A percentile compares a stretch with the other conserved stretches of the same genome.
Evolutionary conservation across 495 filamentous ascomycete genomes (phyloP).

Genomic region (Aspergillus bertholletiae): DNA sequence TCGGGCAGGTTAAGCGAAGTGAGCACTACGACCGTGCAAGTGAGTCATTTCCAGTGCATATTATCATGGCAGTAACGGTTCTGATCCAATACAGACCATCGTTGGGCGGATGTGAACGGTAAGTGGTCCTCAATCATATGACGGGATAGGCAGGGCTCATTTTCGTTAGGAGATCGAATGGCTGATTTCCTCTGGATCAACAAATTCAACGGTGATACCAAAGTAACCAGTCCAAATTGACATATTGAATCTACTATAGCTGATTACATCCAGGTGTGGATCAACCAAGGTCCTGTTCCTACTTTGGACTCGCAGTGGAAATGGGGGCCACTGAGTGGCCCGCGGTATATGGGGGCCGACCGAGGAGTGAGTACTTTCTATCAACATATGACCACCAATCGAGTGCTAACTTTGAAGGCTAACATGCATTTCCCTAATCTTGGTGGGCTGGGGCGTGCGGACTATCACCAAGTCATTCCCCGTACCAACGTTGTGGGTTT

Average conservation of each 20-base stretch:
- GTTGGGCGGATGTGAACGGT: not conserved
- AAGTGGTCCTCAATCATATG: not conserved
- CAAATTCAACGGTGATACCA: constrained; percentile 13
- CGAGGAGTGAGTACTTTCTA: constrained; percentile 9
- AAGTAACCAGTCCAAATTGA: not conserved
- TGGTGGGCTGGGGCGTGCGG: constrained; percentile 5
- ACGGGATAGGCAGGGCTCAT: not conserved
- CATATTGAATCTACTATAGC: not conserved
- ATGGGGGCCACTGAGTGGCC: not conserved
- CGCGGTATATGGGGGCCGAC: constrained; percentile 3
- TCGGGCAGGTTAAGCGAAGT: not conserved
- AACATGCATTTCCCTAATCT: constrained; percentile 11
- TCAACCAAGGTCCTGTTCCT: constrained; percentile 2
- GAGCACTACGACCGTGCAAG: not conserved
- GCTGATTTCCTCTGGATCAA: constrained; percentile 18
- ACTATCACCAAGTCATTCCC: constrained; percentile 6
- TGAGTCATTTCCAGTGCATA: not conserved
- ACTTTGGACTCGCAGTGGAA: constrained; percentile 1
- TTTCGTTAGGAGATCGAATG: not conserved
- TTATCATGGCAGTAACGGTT: not conserved
- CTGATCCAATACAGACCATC: not conserved
- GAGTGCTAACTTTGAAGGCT: constrained; percentile 2
- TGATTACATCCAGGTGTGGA: constrained; percentile 1
- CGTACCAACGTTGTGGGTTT: constrained; percentile 3
- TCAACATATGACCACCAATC: too few relatives aligned